A percentile compares a stretch with the other conserved stretches of the same genome.
phyloP scores from a whole-genome alignment of 2,329 filamentous ascomycete genomes.

The Calonectria pauciramosa region DNA sequence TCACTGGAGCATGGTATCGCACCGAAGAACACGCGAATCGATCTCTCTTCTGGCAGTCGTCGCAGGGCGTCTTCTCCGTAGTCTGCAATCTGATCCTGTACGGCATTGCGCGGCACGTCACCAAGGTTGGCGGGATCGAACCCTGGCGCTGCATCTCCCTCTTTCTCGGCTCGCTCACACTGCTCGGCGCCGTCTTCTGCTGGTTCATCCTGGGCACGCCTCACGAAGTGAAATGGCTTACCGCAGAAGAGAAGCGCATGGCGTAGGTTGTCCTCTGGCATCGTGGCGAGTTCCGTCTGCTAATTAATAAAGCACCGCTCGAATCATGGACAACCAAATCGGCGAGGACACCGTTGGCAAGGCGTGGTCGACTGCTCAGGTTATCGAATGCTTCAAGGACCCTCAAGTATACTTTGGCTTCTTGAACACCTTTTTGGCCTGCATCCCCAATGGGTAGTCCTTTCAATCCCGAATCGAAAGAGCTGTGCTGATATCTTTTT shows the following conservation, averaged over 20 bases:
- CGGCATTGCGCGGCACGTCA: background rate
- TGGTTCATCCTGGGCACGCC: conserved; percentile 1
- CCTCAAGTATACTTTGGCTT: conserved; percentile 12
- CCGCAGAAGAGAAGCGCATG: background rate
- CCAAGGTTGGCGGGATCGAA: background rate
- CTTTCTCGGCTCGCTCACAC: background rate
- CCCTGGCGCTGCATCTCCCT: conserved; percentile 4
- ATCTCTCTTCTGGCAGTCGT: conserved; percentile 4
- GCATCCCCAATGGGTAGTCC: background rate
- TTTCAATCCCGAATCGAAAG: background rate
- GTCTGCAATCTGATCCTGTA: background rate
- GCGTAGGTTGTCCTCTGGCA: background rate
- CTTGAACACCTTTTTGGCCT: background rate
- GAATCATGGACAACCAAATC: background rate
- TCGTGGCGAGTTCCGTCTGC: background rate
- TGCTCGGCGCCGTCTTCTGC: background rate
- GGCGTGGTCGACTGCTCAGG: background rate
- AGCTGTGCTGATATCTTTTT: background rate
- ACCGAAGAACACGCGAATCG: background rate
- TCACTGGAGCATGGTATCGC: background rate
- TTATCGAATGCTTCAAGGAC: background rate
- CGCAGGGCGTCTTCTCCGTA: background rate
- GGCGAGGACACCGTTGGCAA: background rate
- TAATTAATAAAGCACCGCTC: background rate
- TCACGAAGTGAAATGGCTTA: background rate